Conservation (phyloP, 78 protist genomes). For the Capsaspora owczarzaki region DNA sequence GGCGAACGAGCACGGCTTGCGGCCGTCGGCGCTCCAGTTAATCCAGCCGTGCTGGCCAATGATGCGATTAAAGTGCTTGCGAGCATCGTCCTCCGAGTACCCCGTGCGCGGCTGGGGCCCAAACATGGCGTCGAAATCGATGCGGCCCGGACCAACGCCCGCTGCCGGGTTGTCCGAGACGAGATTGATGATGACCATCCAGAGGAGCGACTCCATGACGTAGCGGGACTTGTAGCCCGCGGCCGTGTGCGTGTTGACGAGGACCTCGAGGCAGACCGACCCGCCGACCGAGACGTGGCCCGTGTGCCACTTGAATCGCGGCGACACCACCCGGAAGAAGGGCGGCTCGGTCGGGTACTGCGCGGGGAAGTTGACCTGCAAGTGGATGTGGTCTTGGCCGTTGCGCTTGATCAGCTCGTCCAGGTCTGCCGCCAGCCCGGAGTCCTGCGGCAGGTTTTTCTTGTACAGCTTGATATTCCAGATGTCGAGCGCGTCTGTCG, state of each 20-base stretch:
- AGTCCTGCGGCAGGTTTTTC: no score
- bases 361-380: conserved; percentile 12
- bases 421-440: no score
- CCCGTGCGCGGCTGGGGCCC: neutral
- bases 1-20: neutral
- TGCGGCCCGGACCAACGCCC: neutral
- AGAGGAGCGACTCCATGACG: neutral
- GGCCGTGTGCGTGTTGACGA: neutral
- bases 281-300: conserved; percentile 61
- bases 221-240: neutral
- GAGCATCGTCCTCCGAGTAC: neutral
- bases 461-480: no score
- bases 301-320: conserved; percentile 45
- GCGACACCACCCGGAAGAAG: conserved; percentile 45
- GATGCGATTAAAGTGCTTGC: neutral
- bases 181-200: neutral
- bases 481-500: no score
- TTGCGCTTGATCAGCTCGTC: neutral
- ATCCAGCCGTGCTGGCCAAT: neutral
- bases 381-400: neutral
- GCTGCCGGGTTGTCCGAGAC: neutral
- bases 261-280: conserved; percentile 22
- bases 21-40: neutral
- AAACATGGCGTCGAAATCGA: neutral
- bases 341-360: conserved; percentile 33